Evolutionary conservation across 768 basidiomycete species (phyloP).

Genomic region (Leucosporidium scottii): DNA sequence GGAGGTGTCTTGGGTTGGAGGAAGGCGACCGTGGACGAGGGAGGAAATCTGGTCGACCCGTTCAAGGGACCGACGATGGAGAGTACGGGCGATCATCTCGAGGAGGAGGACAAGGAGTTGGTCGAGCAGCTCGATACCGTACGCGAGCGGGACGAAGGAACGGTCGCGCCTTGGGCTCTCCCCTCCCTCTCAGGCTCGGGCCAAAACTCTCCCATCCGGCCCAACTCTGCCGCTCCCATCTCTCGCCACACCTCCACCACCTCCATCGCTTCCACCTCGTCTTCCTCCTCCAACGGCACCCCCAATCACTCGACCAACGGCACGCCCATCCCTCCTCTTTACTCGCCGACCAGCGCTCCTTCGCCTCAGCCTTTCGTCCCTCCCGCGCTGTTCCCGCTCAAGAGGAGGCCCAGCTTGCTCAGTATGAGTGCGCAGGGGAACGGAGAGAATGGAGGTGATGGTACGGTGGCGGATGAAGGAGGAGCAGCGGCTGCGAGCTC

Average conservation of each 20-base stretch:
- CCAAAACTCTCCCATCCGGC: background rate
- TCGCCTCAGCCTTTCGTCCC: background rate
- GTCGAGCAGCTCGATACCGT: background rate
- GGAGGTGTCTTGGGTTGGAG: conserved; percentile 58
- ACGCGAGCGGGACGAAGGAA: conserved; percentile 10
- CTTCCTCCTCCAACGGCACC: background rate
- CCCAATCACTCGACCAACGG: background rate
- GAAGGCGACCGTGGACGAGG: background rate
- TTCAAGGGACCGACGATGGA: background rate
- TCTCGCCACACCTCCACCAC: background rate
- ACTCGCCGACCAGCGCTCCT: background rate
- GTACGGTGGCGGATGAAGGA: conserved; percentile 4
- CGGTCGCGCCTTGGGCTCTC: conserved; percentile 25
- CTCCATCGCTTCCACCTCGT: too few relatives aligned
- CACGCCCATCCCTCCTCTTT: background rate
- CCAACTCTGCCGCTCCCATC: background rate
- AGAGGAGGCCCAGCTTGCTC: background rate
- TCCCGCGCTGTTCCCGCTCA: background rate
- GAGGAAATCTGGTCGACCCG: background rate
- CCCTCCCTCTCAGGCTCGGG: conserved; percentile 9
- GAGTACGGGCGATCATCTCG: background rate
- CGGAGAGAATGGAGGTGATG: conserved; percentile 1
- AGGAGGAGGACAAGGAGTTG: background rate
- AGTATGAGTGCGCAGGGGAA: too few relatives aligned
- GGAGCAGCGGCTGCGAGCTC: conserved; percentile 23